Evolutionary conservation across 2,329 filamentous ascomycete genomes (phyloP).

Genomic region (Penicillium rolfsii): DNA sequence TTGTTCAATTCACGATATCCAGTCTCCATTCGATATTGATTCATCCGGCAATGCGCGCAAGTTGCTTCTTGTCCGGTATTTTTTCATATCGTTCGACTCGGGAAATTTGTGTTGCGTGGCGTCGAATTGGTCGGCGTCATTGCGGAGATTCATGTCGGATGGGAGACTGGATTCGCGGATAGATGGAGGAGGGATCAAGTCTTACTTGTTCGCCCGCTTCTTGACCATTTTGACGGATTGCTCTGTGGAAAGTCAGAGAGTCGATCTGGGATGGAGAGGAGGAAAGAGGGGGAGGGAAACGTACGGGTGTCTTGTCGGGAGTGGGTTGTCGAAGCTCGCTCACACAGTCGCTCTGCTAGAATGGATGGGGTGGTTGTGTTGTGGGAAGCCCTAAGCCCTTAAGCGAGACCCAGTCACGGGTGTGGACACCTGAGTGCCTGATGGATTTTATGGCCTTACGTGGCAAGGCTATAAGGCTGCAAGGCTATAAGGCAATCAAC

Average conservation of each 20-base stretch:
- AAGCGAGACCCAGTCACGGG: constrained; percentile 40
- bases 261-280: constrained; percentile 21
- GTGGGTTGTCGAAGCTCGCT: constrained; percentile 45
- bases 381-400: constrained; percentile 47
- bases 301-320: constrained; percentile 47
- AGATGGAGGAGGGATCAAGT: constrained; percentile 31
- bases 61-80: constrained; percentile 8
- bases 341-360: constrained; percentile 37
- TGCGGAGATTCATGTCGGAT: constrained; percentile 33
- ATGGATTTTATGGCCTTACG: not conserved
- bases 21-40: constrained; percentile 22
- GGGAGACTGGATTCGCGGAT: constrained; percentile 30
- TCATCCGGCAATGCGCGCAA: constrained; percentile 27
- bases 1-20: constrained; percentile 18
- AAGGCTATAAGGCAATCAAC: not conserved
- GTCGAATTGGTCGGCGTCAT: constrained; percentile 26
- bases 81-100: constrained; percentile 3
- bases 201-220: constrained; percentile 75
- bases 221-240: constrained; percentile 70
- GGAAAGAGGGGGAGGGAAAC: constrained; percentile 32
- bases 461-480: not conserved
- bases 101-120: constrained; percentile 8
- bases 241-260: constrained; percentile 41
- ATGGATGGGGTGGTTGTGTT: constrained; percentile 42
- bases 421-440: constrained; percentile 7